Evolutionary conservation across 495 filamentous ascomycete genomes (phyloP), one percentile per base, ranked within the genome.

Genomic region (Tetracladium marchalianum): DNA sequence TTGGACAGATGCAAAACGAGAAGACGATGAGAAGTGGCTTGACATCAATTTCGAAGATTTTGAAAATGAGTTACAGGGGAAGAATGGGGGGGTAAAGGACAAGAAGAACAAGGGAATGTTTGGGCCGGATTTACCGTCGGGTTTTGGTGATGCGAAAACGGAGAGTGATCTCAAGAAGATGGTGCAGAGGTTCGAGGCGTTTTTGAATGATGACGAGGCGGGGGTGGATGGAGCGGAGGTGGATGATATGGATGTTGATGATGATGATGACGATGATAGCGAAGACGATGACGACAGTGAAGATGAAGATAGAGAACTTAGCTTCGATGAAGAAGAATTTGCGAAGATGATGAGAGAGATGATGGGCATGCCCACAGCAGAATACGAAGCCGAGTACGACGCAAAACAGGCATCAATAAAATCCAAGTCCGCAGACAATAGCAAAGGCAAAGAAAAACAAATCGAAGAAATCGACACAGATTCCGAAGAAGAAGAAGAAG

Each of bases 11-110:
- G 71, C 70, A 6, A 61, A 65, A 16, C 62, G 57, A 27, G 78
- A 86, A 27, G 93, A 98, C 48, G 75, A 84, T 53, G 93, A 97
- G 50, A 71, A 71, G n/a, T 98, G 92, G 92, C 67, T 98, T 48
- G 83, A 97, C 58, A 90, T 98, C 44, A 80, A 87, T 53, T 96
- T 85, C 56, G 71, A 82, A 18, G 88, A 94, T 42, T 85, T 98
- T 46, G 90, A 97, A 54, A 66, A 71, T 35, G 87, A 95, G 61
- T 67, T 98, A 3, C 69, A 75, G 46, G 82, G 82, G 0, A 69
- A 68, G 44, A 58, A 42, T 18, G 39, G 46, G 48, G 51, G 63
- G 37, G 46, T 66, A 46, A 55, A 58, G 12, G 19, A 50, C 33
- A 47, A 52, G 4, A 43, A 43, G 5, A 16, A 38, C 18, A 52